Base-by-base conservation (phyloP, 768 basidiomycete species). In the Tricholoma hemisulphureum region DNA sequence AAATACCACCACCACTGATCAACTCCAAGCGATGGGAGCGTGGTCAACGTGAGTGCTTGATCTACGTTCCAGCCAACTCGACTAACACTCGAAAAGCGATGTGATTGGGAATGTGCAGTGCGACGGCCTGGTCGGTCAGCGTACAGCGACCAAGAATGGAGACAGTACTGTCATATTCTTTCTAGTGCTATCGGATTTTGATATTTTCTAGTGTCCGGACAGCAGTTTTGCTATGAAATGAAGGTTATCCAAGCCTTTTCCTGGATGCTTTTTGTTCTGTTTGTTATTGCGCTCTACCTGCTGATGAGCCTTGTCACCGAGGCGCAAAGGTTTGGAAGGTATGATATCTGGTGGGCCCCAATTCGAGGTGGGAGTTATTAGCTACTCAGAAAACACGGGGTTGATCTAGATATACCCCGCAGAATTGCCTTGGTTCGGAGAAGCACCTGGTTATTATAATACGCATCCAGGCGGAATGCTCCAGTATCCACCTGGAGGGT, bases 361-460 rank as follows among this genome's bases (percentile, higher is more conserved):
- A 84, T 84, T 58, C 72, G 76, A 68, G 79, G 80, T 80, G 49
- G 48, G 72, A 46, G 29, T 51, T 35, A 39, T 26, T n/a, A 21
- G 28, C 6, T 41, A 18, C n/a, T 18, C 18, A 18, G 28, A 29
- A 8, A 10, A 49, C 23, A 8, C 6, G 16, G 16, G 3, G 26
- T 49, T 49, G n/a, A 29, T 28, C 18, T 13, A 6, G 34, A 14
- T 54, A 29, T 23, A n/a, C 29, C n/a, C 46, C 43, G 2, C 70
- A 76, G 87, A 91, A 62, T 78, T 92, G 9, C 86, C 86, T 1
- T 91, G 90, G 90, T 91, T 87, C 64, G 83, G 83, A 48, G 85
- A 91, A 75, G 75, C 75, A 62, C 87, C 88, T 21, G 86, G 86
- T 35, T 87, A 83, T 65, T 82, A 81, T 57, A 80, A 81, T 51